These are phyloP conservation scores for Psilocybe cubensis DNA, from an alignment of 768 basidiomycete species.

Conservation along the genomic window DNA sequence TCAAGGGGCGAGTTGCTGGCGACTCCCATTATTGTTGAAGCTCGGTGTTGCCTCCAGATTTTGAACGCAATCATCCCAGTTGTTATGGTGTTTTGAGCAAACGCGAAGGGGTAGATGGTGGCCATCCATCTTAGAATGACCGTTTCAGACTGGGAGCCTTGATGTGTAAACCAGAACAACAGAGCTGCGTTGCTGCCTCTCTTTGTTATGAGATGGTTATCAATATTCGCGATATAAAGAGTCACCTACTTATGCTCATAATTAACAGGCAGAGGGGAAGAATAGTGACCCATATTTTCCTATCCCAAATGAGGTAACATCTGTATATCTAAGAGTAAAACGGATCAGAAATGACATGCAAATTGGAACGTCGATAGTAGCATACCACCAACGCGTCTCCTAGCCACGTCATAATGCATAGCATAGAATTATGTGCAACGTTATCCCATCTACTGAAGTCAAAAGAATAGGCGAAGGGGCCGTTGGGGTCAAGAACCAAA, in stretches of 20 bases:
- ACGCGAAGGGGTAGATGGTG: conserved; percentile 23
- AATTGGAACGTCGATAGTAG: neutral
- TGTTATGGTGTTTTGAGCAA: conserved; percentile 28
- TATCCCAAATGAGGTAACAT: conserved; percentile 28
- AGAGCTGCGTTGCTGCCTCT: conserved; percentile 17
- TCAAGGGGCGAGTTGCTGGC: conserved; percentile 15
- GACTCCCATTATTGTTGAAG: conserved; percentile 18
- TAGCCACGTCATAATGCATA: conserved; percentile 22
- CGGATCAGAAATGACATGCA: neutral
- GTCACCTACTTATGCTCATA: conserved; percentile 20
- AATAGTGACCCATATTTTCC: conserved; percentile 21
- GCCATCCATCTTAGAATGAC: conserved; percentile 18
- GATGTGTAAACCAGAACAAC: conserved; percentile 22
- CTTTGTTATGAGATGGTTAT: neutral
- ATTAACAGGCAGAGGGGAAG: conserved; percentile 21
- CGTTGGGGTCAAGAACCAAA: conserved; percentile 5
- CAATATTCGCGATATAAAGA: neutral
- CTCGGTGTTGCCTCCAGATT: conserved; percentile 26
- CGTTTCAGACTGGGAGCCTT: conserved; percentile 6
- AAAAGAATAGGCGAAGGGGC: conserved; percentile 9
- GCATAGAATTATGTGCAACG: conserved; percentile 9
- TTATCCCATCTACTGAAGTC: conserved; percentile 17
- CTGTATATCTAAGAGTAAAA: conserved; percentile 20
- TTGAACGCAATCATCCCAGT: conserved; percentile 29
- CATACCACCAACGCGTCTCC: conserved; percentile 21